Percentiles rank a stretch among this genome's conserved stretches.
These are phyloP conservation scores for Aspergillus tamarii DNA, from an alignment of 2,329 filamentous ascomycete species.

Conservation along the genomic window DNA sequence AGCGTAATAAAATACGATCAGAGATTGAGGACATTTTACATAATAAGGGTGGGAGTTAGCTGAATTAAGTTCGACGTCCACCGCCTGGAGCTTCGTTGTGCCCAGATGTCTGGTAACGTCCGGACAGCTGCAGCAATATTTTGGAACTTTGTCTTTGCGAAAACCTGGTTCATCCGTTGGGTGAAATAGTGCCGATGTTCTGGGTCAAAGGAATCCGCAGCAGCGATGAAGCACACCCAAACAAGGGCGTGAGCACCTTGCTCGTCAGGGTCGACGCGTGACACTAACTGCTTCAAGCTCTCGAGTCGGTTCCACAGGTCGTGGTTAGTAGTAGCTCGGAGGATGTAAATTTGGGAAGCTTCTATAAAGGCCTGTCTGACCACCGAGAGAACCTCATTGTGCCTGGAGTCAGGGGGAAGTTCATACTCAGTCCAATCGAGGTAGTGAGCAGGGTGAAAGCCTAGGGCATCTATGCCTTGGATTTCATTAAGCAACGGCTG, in stretches of 20 bases:
- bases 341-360: conserved; percentile 29
- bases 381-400: conserved; percentile 13
- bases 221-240: conserved; percentile 48
- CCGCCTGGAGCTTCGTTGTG: conserved; percentile 11
- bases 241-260: conserved; percentile 45
- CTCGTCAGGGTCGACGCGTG: conserved; percentile 28
- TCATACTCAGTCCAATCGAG: conserved; percentile 23
- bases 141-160: conserved; percentile 40
- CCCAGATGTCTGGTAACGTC: conserved; percentile 41
- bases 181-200: conserved; percentile 43
- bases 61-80: conserved; percentile 24
- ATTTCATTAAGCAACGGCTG: conserved; percentile 24
- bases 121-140: conserved; percentile 43
- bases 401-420: conserved; percentile 16
- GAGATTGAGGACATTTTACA: conserved; percentile 8
- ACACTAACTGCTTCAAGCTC: conserved; percentile 34
- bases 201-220: conserved; percentile 41
- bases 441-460: conserved; percentile 10
- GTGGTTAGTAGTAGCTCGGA: conserved; percentile 18
- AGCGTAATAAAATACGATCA: too few relatives aligned
- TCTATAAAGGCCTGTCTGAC: conserved; percentile 21
- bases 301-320: conserved; percentile 30
- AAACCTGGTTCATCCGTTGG: conserved; percentile 31
- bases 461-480: conserved; percentile 17
- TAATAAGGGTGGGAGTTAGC: conserved; percentile 19